These are phyloP conservation scores for Nemania bipapillata DNA, from an alignment of 2,329 filamentous ascomycete species.

Conservation along the genomic window DNA sequence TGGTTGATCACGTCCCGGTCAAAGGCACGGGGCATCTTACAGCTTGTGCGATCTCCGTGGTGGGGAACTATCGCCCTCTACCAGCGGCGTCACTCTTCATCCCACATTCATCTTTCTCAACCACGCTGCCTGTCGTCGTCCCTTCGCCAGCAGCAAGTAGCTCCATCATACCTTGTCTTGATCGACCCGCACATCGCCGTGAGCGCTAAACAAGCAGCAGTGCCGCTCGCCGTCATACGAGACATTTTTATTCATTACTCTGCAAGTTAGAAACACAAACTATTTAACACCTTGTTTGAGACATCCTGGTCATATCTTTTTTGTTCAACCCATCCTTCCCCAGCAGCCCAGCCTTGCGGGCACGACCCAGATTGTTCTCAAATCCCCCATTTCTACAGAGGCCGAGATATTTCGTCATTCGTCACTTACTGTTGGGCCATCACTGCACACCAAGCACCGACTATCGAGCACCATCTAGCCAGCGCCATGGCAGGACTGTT, in stretches of 20 bases:
- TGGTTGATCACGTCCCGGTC: conserved; percentile 51
- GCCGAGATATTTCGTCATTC: conserved; percentile 10
- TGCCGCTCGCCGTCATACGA: conserved; percentile 54
- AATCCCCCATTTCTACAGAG: conserved; percentile 42
- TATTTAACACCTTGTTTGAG: conserved; percentile 56
- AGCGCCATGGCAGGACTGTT: conserved; percentile 87
- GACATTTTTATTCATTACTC: conserved; percentile 55
- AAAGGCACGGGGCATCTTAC: conserved; percentile 54
- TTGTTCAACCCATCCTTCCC: conserved; percentile 45
- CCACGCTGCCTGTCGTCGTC: conserved; percentile 39
- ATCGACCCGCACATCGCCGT: conserved; percentile 48
- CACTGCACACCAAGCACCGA: conserved; percentile 16
- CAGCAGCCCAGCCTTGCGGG: conserved; percentile 44
- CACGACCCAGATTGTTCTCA: conserved; percentile 42
- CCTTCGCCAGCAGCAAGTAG: conserved; percentile 46
- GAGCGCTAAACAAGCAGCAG: conserved; percentile 49
- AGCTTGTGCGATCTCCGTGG: conserved; percentile 55
- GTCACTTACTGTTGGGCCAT: conserved; percentile 19
- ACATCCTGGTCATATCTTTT: conserved; percentile 46
- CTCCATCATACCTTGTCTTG: conserved; percentile 47
- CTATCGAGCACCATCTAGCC: conserved; percentile 16
- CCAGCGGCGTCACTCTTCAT: conserved; percentile 52
- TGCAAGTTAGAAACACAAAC: conserved; percentile 51
- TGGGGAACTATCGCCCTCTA: conserved; percentile 54
- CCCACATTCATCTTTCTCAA: conserved; percentile 45